phyloP scores from a whole-genome alignment of 73 alveolate species.

The Blepharisma japonicum region DNA sequence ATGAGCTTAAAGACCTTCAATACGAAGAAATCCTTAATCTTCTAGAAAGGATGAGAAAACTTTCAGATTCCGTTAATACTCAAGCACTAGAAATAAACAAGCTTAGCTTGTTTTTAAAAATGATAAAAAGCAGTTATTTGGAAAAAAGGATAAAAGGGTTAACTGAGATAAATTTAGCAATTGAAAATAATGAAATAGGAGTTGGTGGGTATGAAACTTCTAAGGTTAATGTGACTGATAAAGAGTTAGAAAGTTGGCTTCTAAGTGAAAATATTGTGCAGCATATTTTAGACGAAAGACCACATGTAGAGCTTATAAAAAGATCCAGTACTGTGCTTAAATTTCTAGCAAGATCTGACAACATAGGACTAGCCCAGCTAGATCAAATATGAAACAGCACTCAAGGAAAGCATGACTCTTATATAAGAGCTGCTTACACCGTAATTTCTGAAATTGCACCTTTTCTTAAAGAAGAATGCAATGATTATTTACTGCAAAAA shows the following conservation, averaged over 20 bases:
- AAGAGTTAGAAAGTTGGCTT: neutral
- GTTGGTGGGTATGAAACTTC: neutral
- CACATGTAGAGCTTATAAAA: constrained; percentile 13
- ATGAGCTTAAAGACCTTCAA: constrained; percentile 12
- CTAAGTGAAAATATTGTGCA: neutral
- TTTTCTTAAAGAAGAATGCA: constrained; percentile 4
- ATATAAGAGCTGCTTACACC: constrained; percentile 22
- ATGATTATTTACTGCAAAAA: neutral
- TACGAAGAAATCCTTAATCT: constrained; percentile 10
- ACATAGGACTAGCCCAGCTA: neutral
- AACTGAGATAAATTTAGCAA: constrained; percentile 6
- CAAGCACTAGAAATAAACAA: neutral
- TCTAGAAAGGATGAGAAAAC: neutral
- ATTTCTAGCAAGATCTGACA: neutral
- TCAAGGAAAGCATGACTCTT: constrained; percentile 26
- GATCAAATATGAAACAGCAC: neutral
- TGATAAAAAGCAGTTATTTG: constrained; percentile 11
- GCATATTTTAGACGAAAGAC: neutral
- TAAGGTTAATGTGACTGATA: neutral
- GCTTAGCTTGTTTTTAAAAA: neutral
- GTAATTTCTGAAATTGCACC: neutral
- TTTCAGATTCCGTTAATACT: neutral
- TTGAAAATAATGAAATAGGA: neutral
- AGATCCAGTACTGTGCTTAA: constrained; percentile 1
- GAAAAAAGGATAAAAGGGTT: constrained; percentile 26